Base-by-base conservation (phyloP, 306 rosid genomes). In the Elaeagnus macrophylla region DNA sequence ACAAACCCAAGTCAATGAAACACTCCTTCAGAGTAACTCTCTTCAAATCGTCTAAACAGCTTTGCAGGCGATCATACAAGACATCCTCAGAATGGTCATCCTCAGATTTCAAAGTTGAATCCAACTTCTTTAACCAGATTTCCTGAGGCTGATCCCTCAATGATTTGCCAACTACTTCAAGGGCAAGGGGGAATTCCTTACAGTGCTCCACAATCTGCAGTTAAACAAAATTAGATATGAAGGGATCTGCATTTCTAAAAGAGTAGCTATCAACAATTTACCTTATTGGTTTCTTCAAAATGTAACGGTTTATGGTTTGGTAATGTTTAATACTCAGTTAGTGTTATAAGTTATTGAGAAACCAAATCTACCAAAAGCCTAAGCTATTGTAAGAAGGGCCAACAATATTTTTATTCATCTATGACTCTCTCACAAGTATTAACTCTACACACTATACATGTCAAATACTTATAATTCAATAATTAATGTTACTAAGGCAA, bases 1-100 rank as follows among this genome's bases (percentile, higher is more conserved):
- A 85, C 43, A 75, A 78, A 52, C 81, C 72, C 10, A 89, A 66
- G 69, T 88, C 88, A 54, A 50, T 10, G 75, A 88, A 88, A 66
- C 86, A 70, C 48, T 88, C 76, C 69, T 67, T 81, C 57, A 47
- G 36, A 47, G 5, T 16, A 17, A 9, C 17, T 6, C 48, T 39
- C 32, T 25, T 25, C 13, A 2, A 16, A 48, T 10, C 8, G 9
- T 48, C 48, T 44, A 83, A 42, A 71, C 72, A 66, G 41, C 72
- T 73, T 60, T 77, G 68, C n/a, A 83, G 83, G 67, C 75, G 47
- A 11, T 14, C 32, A 60, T 68, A 81, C 46, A 77, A 49, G 9
- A 61, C 59, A 0, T 2, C 9, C 3, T 51, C 70, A 1, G 71
- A 68, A n/a, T 48, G 48, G 42, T 83, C 50, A 54, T 73, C 60